Base-by-base conservation (phyloP, 1,284 basidiomycete genomes). In the Vanrija pseudolonga region DNA sequence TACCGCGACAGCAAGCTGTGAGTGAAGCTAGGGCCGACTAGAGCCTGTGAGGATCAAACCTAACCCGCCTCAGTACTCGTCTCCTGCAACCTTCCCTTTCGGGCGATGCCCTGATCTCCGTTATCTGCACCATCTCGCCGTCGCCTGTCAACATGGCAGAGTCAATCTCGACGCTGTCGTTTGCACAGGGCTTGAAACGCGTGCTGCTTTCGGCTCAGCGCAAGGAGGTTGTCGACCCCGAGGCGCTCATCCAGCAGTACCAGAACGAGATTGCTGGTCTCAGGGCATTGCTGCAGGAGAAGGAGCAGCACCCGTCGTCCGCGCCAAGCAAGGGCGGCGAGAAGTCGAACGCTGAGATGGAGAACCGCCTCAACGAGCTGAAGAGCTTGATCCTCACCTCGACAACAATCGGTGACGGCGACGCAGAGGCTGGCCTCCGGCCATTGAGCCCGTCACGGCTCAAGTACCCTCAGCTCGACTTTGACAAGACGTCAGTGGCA, bases 51-150 rank as follows among this genome's bases (percentile, higher is more conserved):
- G 9, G 32, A 26, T 17, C 12, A 3, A 15, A 3, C 23, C 79
- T 88, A 40, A 39, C 48, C 50, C 14, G 50, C 53, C 8, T 4
- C 51, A 76, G 74, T 6, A 98, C 95, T 4, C 85, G 94, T 32
- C 86, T 98, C 76, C 82, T 98, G 6, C 94, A 98, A 72, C 94
- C 94, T 3, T 96, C 91, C 2, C 81, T 98, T 0, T 88, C 89
- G 0, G 96, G 95, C 1, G 91, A 97, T 69, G 95, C 96, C 17
- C 85, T 91, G 18, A 94, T 98, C 48, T 93, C 90, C 37, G 95
- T 98, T 24, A 89, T 98, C 55, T 97, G 93, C 70, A 98, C 95
- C 0, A 84, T 98, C 69, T 95, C 94, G 66, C 90, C 92, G 0
- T 88, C 90, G 1, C 57, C 63, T 67, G 38, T 68, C 50, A 77